Conservation (phyloP, 2,329 filamentous ascomycete species). For the Onygena corvina region DNA sequence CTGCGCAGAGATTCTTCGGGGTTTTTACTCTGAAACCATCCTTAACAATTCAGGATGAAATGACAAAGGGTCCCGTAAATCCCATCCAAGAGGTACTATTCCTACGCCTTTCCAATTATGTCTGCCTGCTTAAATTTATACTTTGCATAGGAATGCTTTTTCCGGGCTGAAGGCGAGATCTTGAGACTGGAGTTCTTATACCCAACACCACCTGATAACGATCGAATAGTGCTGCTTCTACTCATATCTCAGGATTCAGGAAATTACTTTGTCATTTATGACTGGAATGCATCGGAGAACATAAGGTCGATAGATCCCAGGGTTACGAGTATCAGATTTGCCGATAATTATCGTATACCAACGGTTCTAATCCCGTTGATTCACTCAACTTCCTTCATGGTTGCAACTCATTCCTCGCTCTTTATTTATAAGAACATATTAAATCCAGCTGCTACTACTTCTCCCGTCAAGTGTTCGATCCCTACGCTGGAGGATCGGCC, state of each 20-base stretch:
- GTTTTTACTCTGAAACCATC: conserved; percentile 57
- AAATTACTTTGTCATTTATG: conserved; percentile 40
- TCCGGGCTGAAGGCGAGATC: conserved; percentile 57
- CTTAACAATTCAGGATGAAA: conserved; percentile 39
- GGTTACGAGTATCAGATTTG: conserved; percentile 23
- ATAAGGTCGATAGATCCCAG: conserved; percentile 22
- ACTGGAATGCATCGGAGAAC: conserved; percentile 40
- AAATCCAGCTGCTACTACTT: conserved; percentile 15
- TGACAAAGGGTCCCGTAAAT: conserved; percentile 40
- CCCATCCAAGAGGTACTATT: conserved; percentile 47
- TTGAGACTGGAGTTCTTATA: conserved; percentile 78
- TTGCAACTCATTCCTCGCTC: conserved; percentile 51
- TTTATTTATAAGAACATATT: conserved; percentile 35
- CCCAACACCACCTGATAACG: conserved; percentile 52
- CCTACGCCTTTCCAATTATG: conserved; percentile 19
- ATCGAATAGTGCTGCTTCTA: conserved; percentile 65
- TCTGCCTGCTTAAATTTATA: conserved; percentile 5
- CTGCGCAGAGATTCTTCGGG: conserved; percentile 57
- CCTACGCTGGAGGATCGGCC: conserved; percentile 20
- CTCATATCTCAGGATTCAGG: conserved; percentile 36
- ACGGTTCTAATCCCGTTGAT: conserved; percentile 60
- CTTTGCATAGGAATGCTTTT: conserved; percentile 33
- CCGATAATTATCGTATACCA: conserved; percentile 44
- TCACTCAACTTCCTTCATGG: conserved; percentile 57
- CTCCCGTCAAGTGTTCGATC: conserved; percentile 23